A percentile compares a stretch with the other conserved stretches of the same genome.
Conservation (phyloP, 257 asterid species). For the Capsicum rhomboideum region DNA sequence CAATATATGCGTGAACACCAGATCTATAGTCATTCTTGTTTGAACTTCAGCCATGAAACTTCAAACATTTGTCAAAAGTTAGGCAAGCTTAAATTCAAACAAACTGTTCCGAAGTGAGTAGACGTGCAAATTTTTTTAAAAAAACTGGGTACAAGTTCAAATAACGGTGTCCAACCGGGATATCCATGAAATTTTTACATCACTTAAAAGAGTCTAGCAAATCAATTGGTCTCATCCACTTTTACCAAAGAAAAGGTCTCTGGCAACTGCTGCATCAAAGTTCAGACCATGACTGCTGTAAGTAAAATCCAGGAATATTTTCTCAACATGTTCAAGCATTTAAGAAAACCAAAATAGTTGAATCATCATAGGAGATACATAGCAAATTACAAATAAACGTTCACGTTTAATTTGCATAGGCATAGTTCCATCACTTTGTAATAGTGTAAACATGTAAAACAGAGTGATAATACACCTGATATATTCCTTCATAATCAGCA, state of each 20-base stretch:
- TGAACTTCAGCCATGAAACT: no score
- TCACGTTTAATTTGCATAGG: not conserved
- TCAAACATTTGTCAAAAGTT: no score
- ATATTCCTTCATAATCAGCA: not conserved
- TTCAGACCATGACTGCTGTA: not conserved
- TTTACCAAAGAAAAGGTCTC: no score
- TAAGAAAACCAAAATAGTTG: not conserved
- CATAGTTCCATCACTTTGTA: not conserved
- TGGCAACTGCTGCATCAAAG: not conserved
- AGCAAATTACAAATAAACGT: not conserved
- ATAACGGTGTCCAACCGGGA: no score
- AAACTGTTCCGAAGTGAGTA: not conserved
- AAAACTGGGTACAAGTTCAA: no score
- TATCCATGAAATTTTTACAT: not conserved
- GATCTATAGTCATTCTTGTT: no score
- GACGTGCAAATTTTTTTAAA: not conserved
- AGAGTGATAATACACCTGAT: not conserved
- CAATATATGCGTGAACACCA: no score
- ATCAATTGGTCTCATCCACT: not conserved
- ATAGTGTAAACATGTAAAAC: not conserved
- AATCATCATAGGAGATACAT: not conserved
- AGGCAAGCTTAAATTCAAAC: no score
- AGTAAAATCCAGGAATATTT: not conserved
- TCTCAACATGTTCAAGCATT: not conserved
- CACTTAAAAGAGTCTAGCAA: not conserved